Percentiles rank a stretch among this genome's conserved stretches.
Evolutionary conservation across 2,329 filamentous ascomycete species (phyloP).

Genomic region (Colletotrichum simmondsii): DNA sequence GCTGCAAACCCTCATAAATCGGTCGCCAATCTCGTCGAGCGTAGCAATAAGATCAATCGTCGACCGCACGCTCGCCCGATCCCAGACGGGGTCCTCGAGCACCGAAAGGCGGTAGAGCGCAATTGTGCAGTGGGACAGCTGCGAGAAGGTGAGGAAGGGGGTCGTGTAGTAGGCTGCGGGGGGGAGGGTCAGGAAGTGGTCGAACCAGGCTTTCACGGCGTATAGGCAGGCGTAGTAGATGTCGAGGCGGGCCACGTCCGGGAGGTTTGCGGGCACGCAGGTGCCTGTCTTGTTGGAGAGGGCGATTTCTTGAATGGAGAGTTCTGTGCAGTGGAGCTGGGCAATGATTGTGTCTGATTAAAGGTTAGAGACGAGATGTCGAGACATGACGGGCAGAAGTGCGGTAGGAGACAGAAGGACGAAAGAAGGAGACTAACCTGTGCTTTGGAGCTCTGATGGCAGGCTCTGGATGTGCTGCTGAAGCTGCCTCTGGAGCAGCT

Average conservation of each 20-base stretch:
- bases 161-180: constrained; percentile 43
- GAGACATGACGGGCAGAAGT: no score
- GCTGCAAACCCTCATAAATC: constrained; percentile 10
- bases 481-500: constrained; percentile 41
- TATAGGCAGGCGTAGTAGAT: constrained; percentile 43
- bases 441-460: constrained; percentile 38
- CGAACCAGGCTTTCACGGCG: constrained; percentile 40
- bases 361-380: background rate
- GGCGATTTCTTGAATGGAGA: constrained; percentile 50
- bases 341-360: constrained; percentile 46
- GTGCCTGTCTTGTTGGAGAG: constrained; percentile 23
- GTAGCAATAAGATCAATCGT: constrained; percentile 47
- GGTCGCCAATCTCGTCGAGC: constrained; percentile 38
- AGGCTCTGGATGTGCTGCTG: constrained; percentile 39
- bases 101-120: constrained; percentile 45
- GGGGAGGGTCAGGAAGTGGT: constrained; percentile 46
- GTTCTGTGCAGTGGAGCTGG: constrained; percentile 48
- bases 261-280: constrained; percentile 32
- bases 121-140: constrained; percentile 46
- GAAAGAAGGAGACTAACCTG: constrained; percentile 41
- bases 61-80: constrained; percentile 44
- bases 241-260: constrained; percentile 39
- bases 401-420: no score
- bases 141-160: constrained; percentile 47
- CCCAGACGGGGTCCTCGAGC: constrained; percentile 51